These are phyloP conservation scores for Sphagnum magellanicum DNA, from an alignment of 228 moss, liverwort and hornwort genomes.

Conservation along the genomic window DNA sequence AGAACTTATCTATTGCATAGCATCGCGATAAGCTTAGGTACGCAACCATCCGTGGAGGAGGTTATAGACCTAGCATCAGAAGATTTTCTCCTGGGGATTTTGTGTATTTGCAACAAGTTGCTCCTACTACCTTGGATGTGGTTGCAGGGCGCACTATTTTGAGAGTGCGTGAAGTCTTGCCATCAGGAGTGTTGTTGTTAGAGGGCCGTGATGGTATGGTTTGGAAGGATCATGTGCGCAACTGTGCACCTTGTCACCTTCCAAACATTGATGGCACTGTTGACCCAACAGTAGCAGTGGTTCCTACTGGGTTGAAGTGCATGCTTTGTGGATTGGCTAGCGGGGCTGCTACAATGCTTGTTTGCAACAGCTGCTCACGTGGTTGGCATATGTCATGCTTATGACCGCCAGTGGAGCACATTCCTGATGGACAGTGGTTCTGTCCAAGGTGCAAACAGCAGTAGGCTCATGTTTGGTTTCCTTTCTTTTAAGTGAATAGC, in stretches of 20 bases:
- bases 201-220: conserved; percentile 6
- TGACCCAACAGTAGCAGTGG: neutral
- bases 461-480: too few species aligned
- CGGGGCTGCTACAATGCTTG: neutral
- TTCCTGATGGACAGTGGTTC: neutral
- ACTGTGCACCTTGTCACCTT: conserved; percentile 7
- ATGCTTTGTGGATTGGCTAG: neutral
- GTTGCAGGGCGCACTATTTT: neutral
- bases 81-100: neutral
- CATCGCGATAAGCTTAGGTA: conserved; percentile 4
- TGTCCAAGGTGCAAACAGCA: neutral
- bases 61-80: neutral
- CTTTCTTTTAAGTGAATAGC: too few species aligned
- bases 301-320: neutral
- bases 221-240: conserved; percentile 3
- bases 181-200: neutral
- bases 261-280: conserved; percentile 2
- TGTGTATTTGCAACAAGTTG: neutral
- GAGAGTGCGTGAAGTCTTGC: neutral
- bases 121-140: conserved; percentile 3
- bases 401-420: neutral
- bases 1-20: neutral
- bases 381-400: conserved; percentile 1
- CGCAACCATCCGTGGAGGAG: conserved; percentile 1
- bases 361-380: neutral